Conservation (phyloP, 192 early-diverging fungal genomes). For the Backusella australiensis region DNA sequence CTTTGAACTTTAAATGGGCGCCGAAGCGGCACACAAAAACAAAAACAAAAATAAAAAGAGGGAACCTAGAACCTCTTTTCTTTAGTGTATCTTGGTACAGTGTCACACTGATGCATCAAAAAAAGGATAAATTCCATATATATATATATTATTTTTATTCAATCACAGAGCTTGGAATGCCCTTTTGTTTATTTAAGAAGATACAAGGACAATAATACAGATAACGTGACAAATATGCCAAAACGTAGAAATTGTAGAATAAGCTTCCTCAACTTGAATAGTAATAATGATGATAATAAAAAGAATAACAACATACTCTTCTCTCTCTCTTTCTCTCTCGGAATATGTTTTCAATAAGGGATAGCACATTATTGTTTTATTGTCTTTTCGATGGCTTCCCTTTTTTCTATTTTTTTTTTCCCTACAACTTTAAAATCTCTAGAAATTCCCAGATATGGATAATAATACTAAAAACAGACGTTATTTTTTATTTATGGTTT, state of each 20-base stretch:
- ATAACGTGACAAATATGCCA: no score
- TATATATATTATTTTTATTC: not conserved
- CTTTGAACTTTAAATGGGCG: not conserved
- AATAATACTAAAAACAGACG: not conserved
- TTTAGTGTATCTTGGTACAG: no score
- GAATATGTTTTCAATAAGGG: not conserved
- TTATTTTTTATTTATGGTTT: not conserved
- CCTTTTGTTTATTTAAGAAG: no score
- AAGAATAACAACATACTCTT: not conserved
- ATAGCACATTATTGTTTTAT: not conserved
- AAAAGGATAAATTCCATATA: not conserved
- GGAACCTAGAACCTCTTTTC: no score
- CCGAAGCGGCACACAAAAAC: not conserved
- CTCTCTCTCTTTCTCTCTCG: no score
- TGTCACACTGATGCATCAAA: no score
- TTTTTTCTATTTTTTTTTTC: not conserved
- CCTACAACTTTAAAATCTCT: not conserved
- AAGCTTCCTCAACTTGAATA: no score
- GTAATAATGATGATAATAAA: not conserved
- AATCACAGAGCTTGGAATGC: not conserved
- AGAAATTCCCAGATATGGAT: not conserved
- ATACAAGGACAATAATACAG: no score
- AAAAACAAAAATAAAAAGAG: no score
- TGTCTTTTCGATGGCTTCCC: not conserved
- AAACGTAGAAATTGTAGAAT: no score